Evolutionary conservation across 2,329 filamentous ascomycete genomes (phyloP), one percentile per base, ranked within the genome.

Genomic region (Trichoderma asperellum): DNA sequence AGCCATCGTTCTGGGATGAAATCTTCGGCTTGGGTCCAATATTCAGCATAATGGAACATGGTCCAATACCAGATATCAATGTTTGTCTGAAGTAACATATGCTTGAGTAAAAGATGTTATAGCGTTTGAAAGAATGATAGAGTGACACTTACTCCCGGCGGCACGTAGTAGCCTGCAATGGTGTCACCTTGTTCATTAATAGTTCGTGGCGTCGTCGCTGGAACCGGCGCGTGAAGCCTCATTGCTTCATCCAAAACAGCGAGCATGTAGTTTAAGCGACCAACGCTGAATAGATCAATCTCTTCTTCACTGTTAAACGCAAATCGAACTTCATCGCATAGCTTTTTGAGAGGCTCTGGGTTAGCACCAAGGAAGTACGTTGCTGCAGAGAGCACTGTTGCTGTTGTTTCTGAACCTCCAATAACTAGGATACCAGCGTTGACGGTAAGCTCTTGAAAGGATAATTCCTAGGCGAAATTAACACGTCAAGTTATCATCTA

Each of bases 171-270:
- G 21, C 76, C 77, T 21, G 73, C 72, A 64, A 82, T 75, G 1
- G 0, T 70, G 29, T 79, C 77, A 1, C 79, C 79, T 0, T 60
- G 70, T 0, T 71, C 61, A 0, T 77, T 76, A 1, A 77, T 75
- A 5, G 76, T 74, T 70, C 77, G 70, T 79, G 81, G 2, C 53
- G 81, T 76, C 11, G 80, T 73, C 1, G 80, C 81, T 1, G 79
- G 78, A 0, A 83, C 79, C 0, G 83, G 83, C 1, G 84, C 81
- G 70, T 79, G 81, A 24, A 86, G 79, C 0, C 85, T 79, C n/a
- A 86, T 75, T 0, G 81, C 81, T 72, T 87, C 85, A 62, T 81
- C 81, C 47, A 87, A 80, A 16, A 83, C 81, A 0, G 85, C 85
- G 71, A 84, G 81, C 8, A 88, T 77, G 70, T 85, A 87, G 0